Evolutionary conservation across 331 rosid species (phyloP), one percentile per base, ranked within the genome.

Genomic region (Malus hybrid): DNA sequence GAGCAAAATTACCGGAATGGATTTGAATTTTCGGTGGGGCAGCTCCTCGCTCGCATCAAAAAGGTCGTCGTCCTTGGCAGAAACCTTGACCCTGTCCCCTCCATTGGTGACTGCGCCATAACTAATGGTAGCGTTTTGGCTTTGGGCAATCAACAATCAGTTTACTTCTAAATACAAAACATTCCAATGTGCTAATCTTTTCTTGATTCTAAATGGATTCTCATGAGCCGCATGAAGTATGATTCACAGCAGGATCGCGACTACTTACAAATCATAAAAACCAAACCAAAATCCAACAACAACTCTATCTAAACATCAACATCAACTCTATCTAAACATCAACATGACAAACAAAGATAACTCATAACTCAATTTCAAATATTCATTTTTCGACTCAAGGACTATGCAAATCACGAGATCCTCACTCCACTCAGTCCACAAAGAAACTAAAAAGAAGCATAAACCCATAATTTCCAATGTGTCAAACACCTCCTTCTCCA

Each of bases 11-110:
- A 94, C 99, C 93, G 99, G 99, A 69, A 92, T 75, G 80, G 90
- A 94, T 89, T 90, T 94, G 82, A 94, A 89, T 82, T 90, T 94
- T 19, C 97, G 82, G 39, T 92, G 84, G 11, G 97, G 99, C 2
- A 91, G 97, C 68, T 92, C 99, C 74, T 92, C 97, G 0, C 70
- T 72, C 0, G 69, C 53, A 6, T 39, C 77, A 64, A 52, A 66
- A 20, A 57, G 7, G 0, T 58, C 20, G 10, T 85, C 89, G 10
- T 62, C 66, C 66, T 62, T 62, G 4, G 39, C 64, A 60, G 64
- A 60, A 0, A 77, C 89, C 81, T 86, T 84, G 71, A 72, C 72
- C 66, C 78, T 26, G 65, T 22, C 58, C 68, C 75, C 91, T 7
- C 77, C 90, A 28, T 68, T 73, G 19, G 50, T 7, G 70, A n/a